Evolutionary conservation across 2,329 filamentous ascomycete species (phyloP).

Genomic region (Stemphylium lycopersici): DNA sequence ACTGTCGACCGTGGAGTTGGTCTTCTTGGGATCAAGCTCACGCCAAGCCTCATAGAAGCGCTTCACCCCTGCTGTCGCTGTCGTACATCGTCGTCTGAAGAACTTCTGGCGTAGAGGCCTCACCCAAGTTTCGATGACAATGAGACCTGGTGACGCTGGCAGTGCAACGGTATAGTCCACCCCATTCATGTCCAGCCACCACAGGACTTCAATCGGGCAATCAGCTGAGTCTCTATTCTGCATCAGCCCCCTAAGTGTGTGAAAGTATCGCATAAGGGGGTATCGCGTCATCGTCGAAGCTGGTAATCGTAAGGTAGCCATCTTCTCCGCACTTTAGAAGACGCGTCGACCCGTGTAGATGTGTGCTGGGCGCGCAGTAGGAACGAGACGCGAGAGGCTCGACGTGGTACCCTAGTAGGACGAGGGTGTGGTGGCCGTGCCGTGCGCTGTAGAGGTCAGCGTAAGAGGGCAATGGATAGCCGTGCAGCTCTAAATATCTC

Average conservation of each 20-base stretch:
- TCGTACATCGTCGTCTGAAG: no score
- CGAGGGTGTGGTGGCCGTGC: background rate
- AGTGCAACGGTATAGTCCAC: no score
- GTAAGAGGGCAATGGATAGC: background rate
- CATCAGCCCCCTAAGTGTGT: slow-evolving; percentile 32
- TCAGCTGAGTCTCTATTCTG: slow-evolving; percentile 20
- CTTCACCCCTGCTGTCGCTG: no score
- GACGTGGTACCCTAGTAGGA: slow-evolving; percentile 9
- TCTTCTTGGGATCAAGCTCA: no score
- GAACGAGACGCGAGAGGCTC: slow-evolving; percentile 7
- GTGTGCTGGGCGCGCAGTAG: background rate
- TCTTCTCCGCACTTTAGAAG: slow-evolving; percentile 15
- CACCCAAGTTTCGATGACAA: no score
- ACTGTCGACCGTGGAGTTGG: no score
- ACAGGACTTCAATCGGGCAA: no score
- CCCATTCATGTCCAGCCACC: no score
- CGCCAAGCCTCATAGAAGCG: no score
- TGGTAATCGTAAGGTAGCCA: slow-evolving; percentile 4
- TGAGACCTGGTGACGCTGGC: no score
- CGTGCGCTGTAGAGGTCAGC: background rate
- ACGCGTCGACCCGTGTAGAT: slow-evolving; percentile 11
- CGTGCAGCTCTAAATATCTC: background rate
- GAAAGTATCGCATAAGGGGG: slow-evolving; percentile 33
- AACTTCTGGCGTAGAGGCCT: no score
- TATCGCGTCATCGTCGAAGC: slow-evolving; percentile 2